These are phyloP conservation scores for Nigrospora oryzae DNA, from an alignment of 2,329 filamentous ascomycete genomes.

Conservation along the genomic window DNA sequence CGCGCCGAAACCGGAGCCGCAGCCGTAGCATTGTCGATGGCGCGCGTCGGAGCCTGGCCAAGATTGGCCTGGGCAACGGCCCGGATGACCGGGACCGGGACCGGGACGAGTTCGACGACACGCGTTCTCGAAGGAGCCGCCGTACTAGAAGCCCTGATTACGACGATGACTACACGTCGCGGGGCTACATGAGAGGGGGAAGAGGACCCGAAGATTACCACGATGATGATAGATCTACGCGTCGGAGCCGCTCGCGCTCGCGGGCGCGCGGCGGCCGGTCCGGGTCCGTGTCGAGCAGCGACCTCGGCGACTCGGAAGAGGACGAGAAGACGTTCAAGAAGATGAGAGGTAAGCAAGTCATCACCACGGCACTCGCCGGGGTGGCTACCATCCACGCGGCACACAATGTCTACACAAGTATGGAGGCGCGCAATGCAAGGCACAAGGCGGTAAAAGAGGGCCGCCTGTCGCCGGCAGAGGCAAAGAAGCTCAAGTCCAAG, in stretches of 20 bases:
- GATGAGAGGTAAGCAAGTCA: slow-evolving; percentile 54
- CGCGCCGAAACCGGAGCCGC: slow-evolving; percentile 38
- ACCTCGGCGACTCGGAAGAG: slow-evolving; percentile 49
- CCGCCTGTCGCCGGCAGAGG: slow-evolving; percentile 38
- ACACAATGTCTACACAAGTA: slow-evolving; percentile 48
- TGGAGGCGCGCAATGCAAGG: slow-evolving; percentile 46
- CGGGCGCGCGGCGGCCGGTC: slow-evolving; percentile 27
- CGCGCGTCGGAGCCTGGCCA: slow-evolving; percentile 52
- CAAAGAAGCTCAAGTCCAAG: slow-evolving; percentile 48
- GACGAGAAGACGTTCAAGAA: slow-evolving; percentile 46
- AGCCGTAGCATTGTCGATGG: slow-evolving; percentile 59
- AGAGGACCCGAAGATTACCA: slow-evolving; percentile 29
- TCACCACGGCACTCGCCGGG: slow-evolving; percentile 47
- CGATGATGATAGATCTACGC: slow-evolving; percentile 35
- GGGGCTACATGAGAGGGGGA: slow-evolving; percentile 26
- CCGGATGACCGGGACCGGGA: slow-evolving; percentile 26
- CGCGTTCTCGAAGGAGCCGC: slow-evolving; percentile 24
- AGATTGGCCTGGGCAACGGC: slow-evolving; percentile 48
- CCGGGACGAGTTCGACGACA: slow-evolving; percentile 33
- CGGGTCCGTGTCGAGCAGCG: slow-evolving; percentile 42
- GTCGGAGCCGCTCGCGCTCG: slow-evolving; percentile 29
- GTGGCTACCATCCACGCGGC: slow-evolving; percentile 54
- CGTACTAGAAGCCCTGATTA: slow-evolving; percentile 24
- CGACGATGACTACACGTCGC: slow-evolving; percentile 18
- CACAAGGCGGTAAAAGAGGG: slow-evolving; percentile 46